These are phyloP conservation scores for Auxenochlorella pyrenoidosa DNA, from an alignment of 139 green algal species.

Conservation along the genomic window DNA sequence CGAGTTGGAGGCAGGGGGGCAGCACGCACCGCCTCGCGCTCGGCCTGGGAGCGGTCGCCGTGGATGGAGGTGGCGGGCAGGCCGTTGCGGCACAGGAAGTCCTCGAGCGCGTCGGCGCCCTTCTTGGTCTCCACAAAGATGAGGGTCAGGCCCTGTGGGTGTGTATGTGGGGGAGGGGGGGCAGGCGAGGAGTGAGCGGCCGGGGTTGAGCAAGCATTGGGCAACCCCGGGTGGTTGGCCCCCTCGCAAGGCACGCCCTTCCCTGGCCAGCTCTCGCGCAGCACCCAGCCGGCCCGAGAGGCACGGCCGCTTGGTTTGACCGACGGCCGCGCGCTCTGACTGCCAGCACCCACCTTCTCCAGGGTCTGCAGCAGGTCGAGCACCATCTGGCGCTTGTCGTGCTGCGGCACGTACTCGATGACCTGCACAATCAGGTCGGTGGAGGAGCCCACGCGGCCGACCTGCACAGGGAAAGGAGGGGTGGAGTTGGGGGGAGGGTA, in stretches of 20 bases:
- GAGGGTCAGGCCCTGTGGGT: conserved; percentile 85
- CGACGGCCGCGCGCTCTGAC: background rate
- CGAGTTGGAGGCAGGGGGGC: too few relatives aligned
- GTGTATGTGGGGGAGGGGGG: background rate
- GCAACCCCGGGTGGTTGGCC: too few relatives aligned
- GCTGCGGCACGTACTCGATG: conserved; percentile 83
- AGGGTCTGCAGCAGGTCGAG: conserved; percentile 93
- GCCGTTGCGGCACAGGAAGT: conserved; percentile 86
- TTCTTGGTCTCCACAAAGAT: conserved; percentile 99
- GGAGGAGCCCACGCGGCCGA: conserved; percentile 95
- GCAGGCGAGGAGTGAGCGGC: too few relatives aligned
- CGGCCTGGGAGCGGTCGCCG: conserved; percentile 91
- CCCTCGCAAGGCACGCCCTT: too few relatives aligned
- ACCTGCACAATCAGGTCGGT: conserved; percentile 97
- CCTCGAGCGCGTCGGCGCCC: conserved; percentile 95
- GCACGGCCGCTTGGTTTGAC: too few relatives aligned
- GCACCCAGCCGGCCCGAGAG: too few relatives aligned
- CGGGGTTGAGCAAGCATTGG: too few relatives aligned
- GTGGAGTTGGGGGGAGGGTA: too few relatives aligned
- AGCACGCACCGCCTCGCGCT: conserved; percentile 78
- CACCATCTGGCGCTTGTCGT: conserved; percentile 93
- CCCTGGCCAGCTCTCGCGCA: too few relatives aligned
- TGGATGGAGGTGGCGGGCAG: conserved; percentile 96
- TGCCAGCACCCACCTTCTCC: conserved; percentile 51
- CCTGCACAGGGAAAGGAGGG: conserved; percentile 24